These are phyloP conservation scores for Solanum clarkiae DNA, from an alignment of 257 asterid species.

Conservation along the genomic window DNA sequence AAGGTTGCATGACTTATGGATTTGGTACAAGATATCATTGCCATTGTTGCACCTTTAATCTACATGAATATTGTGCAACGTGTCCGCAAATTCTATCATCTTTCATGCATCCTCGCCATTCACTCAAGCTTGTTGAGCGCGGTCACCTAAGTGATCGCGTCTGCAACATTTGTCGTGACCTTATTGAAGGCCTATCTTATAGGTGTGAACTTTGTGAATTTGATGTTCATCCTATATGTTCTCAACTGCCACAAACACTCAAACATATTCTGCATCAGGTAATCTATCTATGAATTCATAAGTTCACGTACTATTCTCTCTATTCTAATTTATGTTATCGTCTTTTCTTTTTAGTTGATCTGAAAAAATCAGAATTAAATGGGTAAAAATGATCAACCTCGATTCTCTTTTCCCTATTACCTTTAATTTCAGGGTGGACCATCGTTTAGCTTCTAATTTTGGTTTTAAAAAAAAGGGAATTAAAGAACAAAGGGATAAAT, in stretches of 20 bases:
- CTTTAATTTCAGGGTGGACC: not conserved
- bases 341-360: not conserved
- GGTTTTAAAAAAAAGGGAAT: not conserved
- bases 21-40: constrained; percentile 13
- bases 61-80: constrained; percentile 12
- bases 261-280: constrained; percentile 1
- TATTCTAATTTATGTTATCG: not conserved
- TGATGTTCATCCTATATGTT: constrained; percentile 17
- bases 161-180: constrained; percentile 8
- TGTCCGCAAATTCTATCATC: constrained; percentile 2
- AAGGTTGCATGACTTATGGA: constrained; percentile 14
- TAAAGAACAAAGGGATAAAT: too few relatives aligned
- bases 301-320: not conserved
- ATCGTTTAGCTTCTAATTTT: not conserved
- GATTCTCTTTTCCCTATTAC: not conserved
- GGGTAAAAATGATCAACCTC: not conserved
- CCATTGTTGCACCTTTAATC: constrained; percentile 3
- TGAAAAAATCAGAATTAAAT: not conserved
- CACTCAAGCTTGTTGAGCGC: not conserved
- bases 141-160: not conserved
- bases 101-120: constrained; percentile 15
- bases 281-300: not conserved
- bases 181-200: constrained; percentile 14
- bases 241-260: not conserved
- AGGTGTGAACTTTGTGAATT: constrained; percentile 10